Percentiles rank a stretch among this genome's conserved stretches.
These are phyloP conservation scores for Globisporangium echinulatum DNA, from an alignment of 352 stramenopile species.

Conservation along the genomic window DNA sequence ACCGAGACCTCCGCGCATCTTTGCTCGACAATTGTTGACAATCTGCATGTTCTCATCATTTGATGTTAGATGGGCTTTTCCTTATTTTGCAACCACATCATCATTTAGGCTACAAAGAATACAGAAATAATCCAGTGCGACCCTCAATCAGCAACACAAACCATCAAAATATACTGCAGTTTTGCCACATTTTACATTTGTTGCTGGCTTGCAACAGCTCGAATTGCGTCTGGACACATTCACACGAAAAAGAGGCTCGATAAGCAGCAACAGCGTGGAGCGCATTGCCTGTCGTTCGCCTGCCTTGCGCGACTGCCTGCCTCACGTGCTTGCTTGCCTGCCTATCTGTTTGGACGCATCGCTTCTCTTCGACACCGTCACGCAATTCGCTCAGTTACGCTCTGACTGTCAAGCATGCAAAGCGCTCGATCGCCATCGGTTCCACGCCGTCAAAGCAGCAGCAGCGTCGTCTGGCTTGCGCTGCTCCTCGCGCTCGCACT, in stretches of 20 bases:
- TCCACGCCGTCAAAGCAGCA: background rate
- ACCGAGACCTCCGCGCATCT: too few species aligned
- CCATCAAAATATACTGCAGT: background rate
- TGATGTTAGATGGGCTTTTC: background rate
- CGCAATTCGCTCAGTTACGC: background rate
- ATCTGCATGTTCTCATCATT: background rate
- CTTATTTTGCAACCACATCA: too few species aligned
- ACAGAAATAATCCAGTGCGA: background rate
- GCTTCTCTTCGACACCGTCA: background rate
- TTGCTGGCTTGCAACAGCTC: too few species aligned
- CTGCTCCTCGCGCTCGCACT: conserved; percentile 21
- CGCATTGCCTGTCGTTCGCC: too few species aligned
- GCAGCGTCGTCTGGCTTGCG: conserved; percentile 4
- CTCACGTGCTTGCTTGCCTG: background rate
- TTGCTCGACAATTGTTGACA: too few species aligned
- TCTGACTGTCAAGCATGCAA: background rate
- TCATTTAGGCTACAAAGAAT: too few species aligned
- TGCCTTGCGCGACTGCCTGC: background rate
- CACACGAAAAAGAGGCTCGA: too few species aligned
- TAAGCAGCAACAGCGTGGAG: too few species aligned
- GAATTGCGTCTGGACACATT: too few species aligned
- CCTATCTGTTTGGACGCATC: too few species aligned
- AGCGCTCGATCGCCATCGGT: background rate
- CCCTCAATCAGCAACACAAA: background rate
- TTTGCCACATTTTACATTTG: background rate